Evolutionary conservation across 2,329 filamentous ascomycete species (phyloP).

Genomic region (Sporothrix schenckii): DNA sequence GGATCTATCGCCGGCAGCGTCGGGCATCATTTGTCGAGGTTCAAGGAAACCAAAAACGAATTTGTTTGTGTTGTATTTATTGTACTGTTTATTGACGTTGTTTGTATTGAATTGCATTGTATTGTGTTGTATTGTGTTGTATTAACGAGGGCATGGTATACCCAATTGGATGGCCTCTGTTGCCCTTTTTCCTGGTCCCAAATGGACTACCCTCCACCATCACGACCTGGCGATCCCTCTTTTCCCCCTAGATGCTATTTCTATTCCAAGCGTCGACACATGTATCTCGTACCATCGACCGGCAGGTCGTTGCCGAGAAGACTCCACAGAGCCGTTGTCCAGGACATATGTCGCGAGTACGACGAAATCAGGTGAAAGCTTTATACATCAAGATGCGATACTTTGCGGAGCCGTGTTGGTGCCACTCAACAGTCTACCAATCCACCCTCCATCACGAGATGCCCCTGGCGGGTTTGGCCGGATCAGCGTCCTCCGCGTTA

Average conservation of each 20-base stretch:
- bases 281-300: conserved; percentile 15
- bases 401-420: not conserved
- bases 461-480: conserved; percentile 1
- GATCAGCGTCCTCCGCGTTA: conserved; percentile 21
- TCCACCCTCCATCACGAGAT: conserved; percentile 16
- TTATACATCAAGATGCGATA: too few relatives aligned
- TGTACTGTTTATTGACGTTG: not conserved
- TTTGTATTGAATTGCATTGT: not conserved
- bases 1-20: not conserved
- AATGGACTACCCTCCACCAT: conserved; percentile 13
- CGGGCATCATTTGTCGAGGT: not conserved
- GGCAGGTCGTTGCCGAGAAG: conserved; percentile 23
- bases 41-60: not conserved
- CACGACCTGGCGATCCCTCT: not conserved
- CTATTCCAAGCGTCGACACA: not conserved
- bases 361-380: too few relatives aligned
- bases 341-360: conserved; percentile 5
- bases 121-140: not conserved
- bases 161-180: too few relatives aligned
- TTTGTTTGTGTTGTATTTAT: not conserved
- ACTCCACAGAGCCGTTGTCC: conserved; percentile 2
- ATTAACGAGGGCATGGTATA: too few relatives aligned
- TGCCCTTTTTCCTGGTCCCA: conserved; percentile 2
- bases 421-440: too few relatives aligned
- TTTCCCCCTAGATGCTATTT: not conserved